A percentile compares a stretch with the other conserved stretches of the same genome.
phyloP scores from a whole-genome alignment of 306 rosid genomes.

The Pyrus pyrifolia region DNA sequence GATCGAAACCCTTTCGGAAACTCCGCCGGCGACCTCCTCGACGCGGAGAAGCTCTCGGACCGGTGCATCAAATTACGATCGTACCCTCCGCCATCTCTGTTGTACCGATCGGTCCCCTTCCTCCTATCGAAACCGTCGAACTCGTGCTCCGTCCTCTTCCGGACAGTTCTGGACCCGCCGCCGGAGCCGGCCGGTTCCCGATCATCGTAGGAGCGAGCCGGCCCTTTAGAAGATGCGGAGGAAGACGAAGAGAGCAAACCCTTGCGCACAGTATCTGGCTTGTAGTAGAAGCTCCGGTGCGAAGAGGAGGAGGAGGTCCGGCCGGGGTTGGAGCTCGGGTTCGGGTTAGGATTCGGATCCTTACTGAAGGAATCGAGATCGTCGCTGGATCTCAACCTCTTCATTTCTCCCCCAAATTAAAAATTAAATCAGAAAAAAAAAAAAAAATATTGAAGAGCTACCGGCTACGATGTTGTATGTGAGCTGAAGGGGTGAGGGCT shows the following conservation, averaged over 20 bases:
- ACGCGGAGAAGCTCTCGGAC: slow-evolving; percentile 68
- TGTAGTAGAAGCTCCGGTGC: slow-evolving; percentile 60
- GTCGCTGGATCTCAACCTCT: slow-evolving; percentile 87
- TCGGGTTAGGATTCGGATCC: slow-evolving; percentile 45
- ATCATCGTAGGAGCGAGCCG: slow-evolving; percentile 56
- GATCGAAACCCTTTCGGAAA: slow-evolving; percentile 93
- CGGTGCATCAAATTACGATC: slow-evolving; percentile 62
- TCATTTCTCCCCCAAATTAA: slow-evolving; percentile 34
- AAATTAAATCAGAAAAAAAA: not conserved
- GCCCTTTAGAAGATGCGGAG: slow-evolving; percentile 19
- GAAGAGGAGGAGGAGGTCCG: slow-evolving; percentile 49
- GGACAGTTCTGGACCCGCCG: slow-evolving; percentile 40
- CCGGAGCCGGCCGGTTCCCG: slow-evolving; percentile 30
- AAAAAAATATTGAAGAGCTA: not conserved
- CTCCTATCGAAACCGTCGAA: slow-evolving; percentile 71
- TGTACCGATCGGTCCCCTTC: slow-evolving; percentile 66
- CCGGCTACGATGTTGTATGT: not conserved
- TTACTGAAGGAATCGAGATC: slow-evolving; percentile 72
- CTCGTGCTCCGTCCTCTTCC: slow-evolving; percentile 82
- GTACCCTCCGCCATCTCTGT: slow-evolving; percentile 43
- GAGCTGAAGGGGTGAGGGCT: not conserved
- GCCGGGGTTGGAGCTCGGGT: slow-evolving; percentile 14
- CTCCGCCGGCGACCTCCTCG: slow-evolving; percentile 48
- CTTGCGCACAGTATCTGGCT: slow-evolving; percentile 54
- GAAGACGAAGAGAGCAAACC: slow-evolving; percentile 47